Evolutionary conservation across 1,139 yeast genomes (phyloP).

Genomic region (Scheffersomyces quercinus): DNA sequence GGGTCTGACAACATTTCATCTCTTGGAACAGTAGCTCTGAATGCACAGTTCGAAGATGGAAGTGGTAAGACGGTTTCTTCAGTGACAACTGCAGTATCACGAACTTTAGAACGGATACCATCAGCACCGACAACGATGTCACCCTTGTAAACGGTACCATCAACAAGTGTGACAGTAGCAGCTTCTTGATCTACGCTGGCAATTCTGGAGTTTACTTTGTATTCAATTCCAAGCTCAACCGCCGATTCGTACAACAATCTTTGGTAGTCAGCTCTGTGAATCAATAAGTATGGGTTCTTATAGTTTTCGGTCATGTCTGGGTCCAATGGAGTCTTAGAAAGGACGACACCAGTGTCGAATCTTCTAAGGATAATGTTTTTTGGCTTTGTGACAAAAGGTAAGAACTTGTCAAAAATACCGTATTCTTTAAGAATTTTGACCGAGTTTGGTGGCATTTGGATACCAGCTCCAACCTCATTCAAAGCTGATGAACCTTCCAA

Average conservation of each 20-base stretch:
- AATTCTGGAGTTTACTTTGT: not conserved
- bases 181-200: not conserved
- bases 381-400: not conserved
- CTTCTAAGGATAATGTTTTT: not conserved
- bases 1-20: conserved; percentile 16
- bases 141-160: not conserved
- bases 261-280: not conserved
- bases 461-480: not conserved
- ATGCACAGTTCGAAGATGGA: conserved; percentile 14
- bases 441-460: not conserved
- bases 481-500: not conserved
- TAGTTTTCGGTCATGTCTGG: not conserved
- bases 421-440: not conserved
- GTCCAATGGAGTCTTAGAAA: not conserved
- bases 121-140: not conserved
- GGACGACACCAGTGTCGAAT: not conserved
- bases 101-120: not conserved
- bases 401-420: not conserved
- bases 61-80: conserved; percentile 14
- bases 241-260: not conserved
- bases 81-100: conserved; percentile 17
- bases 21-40: conserved; percentile 18
- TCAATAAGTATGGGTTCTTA: not conserved
- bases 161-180: not conserved
- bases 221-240: not conserved